phyloP scores from a whole-genome alignment of 1,139 yeast species.

The Zygosaccharomyces sapae region DNA sequence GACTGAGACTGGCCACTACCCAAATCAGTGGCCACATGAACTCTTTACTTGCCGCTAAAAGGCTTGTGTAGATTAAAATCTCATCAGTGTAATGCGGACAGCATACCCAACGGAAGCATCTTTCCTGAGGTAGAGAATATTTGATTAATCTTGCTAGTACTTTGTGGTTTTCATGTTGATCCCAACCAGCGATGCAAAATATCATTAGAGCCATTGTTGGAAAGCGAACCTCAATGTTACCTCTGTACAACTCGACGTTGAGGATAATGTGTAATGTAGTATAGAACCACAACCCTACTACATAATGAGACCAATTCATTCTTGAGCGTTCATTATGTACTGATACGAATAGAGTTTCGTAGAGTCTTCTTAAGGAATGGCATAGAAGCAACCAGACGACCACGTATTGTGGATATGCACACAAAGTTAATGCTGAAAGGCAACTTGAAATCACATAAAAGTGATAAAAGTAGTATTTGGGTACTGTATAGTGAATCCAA shows the following conservation, averaged over 20 bases:
- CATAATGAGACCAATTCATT: constrained; percentile 73
- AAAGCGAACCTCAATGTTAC: constrained; percentile 20
- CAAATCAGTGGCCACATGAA: constrained; percentile 42
- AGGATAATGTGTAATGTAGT: constrained; percentile 39
- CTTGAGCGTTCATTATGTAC: constrained; percentile 47
- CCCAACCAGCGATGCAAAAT: constrained; percentile 46
- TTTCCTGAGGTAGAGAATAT: constrained; percentile 58
- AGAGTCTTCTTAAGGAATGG: constrained; percentile 62
- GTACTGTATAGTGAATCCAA: constrained; percentile 38
- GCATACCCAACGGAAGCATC: constrained; percentile 50
- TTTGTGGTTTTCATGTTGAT: constrained; percentile 57
- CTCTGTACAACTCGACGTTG: constrained; percentile 26
- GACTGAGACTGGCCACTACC: constrained; percentile 57
- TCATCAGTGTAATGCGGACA: constrained; percentile 87
- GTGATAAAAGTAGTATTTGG: constrained; percentile 44
- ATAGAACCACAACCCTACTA: constrained; percentile 71
- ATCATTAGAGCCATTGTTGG: constrained; percentile 23
- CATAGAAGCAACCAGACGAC: constrained; percentile 40
- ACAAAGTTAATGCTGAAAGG: constrained; percentile 17
- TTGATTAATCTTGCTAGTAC: constrained; percentile 59
- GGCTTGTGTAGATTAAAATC: constrained; percentile 52
- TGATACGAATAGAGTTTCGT: constrained; percentile 55
- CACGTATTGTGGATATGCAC: constrained; percentile 18
- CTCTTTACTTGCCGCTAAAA: constrained; percentile 30
- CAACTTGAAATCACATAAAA: constrained; percentile 28